Evolutionary conservation across 2,329 filamentous ascomycete genomes (phyloP), one percentile per base, ranked within the genome.

Genomic region (Fusarium duplospermum): DNA sequence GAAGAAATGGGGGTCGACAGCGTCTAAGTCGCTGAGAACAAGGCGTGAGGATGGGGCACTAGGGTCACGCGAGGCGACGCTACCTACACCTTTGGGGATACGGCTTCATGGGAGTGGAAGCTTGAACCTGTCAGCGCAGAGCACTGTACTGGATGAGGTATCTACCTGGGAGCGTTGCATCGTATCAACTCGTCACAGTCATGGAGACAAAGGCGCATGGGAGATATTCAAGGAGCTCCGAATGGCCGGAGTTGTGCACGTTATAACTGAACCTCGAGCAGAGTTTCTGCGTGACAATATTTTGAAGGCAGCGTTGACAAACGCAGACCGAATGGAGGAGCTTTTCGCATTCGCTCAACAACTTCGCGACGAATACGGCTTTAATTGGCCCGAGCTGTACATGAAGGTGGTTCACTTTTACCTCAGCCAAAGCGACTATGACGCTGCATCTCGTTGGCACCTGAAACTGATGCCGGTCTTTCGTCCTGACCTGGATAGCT

Each of bases 351-450:
- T 77, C 29, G 80, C 78, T 5, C 67, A 77, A 38, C 57, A 75
- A 79, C 84, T 90, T 64, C 77, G 80, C 33, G 76, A 80, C 4
- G 69, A 80, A 3, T 80, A 85, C 59, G 72, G 78, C 33, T 83
- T 83, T 14, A 78, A 78, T 45, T 90, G 88, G 88, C 88, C 88
- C 2, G 77, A 83, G 14, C 77, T 89, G 3, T 89, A 90, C 72
- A 78, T 80, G n/a, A 86, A 81, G n/a, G 74, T 86, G 14, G 75
- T 90, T 20, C 79, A 83, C 22, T 81, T 82, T 70, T 85, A 86
- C 56, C 80, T 90, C 6, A 79, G 77, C 1, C 82, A 81, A 29
- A 80, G 78, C 31, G 79, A 84, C 50, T 83, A 83, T 60, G 78
- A 80, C 2, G 77, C 82, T 54, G 85, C 82, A 9, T 65, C 87